These are phyloP conservation scores for Solanum peruvianum DNA, from an alignment of 257 asterid species.

Conservation along the genomic window DNA sequence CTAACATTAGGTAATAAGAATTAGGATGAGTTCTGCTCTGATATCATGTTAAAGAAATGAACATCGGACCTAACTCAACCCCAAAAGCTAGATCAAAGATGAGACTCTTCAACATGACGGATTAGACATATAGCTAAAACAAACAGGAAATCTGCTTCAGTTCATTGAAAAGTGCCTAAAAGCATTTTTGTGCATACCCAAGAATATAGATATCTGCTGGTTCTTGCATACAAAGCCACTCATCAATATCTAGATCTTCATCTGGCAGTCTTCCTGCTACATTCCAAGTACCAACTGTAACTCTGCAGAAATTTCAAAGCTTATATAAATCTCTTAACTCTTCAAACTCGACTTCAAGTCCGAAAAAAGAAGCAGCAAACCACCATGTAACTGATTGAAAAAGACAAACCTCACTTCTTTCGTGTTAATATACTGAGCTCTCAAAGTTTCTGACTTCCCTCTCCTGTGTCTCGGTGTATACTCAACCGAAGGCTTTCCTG, in stretches of 20 bases:
- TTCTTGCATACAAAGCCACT: conserved; percentile 76
- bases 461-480: conserved; percentile 48
- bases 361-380: not conserved
- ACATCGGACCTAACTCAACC: not conserved
- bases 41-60: not conserved
- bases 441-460: conserved; percentile 86
- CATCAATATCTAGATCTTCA: conserved; percentile 71
- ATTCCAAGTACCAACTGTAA: conserved; percentile 81
- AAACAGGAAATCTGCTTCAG: not conserved
- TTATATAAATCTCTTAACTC: not conserved
- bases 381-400: not conserved
- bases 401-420: conserved; percentile 91
- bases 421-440: conserved; percentile 63
- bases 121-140: not conserved
- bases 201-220: conserved; percentile 75
- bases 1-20: not conserved
- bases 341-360: not conserved
- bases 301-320: conserved; percentile 28
- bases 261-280: conserved; percentile 75
- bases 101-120: not conserved
- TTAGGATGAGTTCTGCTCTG: not conserved
- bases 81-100: not conserved
- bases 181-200: conserved; percentile 37
- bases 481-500: conserved; percentile 35
- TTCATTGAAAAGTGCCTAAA: not conserved